These are phyloP conservation scores for Grigorovia humatica DNA, from an alignment of 805 yeast species.

Conservation along the genomic window DNA sequence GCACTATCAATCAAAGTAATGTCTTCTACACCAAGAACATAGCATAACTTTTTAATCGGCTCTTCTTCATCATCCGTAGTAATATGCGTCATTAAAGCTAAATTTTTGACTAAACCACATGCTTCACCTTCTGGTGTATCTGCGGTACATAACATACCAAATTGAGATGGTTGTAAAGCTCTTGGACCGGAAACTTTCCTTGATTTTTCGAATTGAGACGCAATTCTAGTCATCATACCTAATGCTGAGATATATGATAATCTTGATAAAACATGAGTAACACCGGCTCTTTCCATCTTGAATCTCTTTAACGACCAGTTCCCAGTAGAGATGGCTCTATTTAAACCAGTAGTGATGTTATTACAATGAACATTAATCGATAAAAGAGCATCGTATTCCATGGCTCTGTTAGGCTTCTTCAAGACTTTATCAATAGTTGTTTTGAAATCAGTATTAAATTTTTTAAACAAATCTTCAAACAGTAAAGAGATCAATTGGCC, in stretches of 20 bases:
- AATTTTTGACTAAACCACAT: slow-evolving; percentile 93
- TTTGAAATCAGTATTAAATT: slow-evolving; percentile 90
- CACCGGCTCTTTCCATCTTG: slow-evolving; percentile 99
- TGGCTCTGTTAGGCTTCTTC: slow-evolving; percentile 88
- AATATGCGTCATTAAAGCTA: slow-evolving; percentile 97
- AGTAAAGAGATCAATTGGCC: slow-evolving; percentile 92
- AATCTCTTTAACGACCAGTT: slow-evolving; percentile 98
- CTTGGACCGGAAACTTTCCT: slow-evolving; percentile 98
- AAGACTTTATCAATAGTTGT: slow-evolving; percentile 88
- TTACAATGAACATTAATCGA: slow-evolving; percentile 86
- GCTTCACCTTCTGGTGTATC: slow-evolving; percentile 99
- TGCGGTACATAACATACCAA: slow-evolving; percentile 97
- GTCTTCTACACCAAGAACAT: slow-evolving; percentile 80
- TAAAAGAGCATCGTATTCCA: slow-evolving; percentile 87
- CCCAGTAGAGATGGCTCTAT: slow-evolving; percentile 96
- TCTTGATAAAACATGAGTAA: slow-evolving; percentile 89
- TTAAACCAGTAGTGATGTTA: slow-evolving; percentile 87
- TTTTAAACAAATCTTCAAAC: slow-evolving; percentile 94
- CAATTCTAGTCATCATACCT: slow-evolving; percentile 99
- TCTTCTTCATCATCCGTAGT: slow-evolving; percentile 96
- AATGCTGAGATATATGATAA: slow-evolving; percentile 87
- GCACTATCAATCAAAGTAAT: slow-evolving; percentile 74
- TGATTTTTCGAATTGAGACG: slow-evolving; percentile 97
- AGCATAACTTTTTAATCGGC: slow-evolving; percentile 72
- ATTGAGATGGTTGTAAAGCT: slow-evolving; percentile 97